Percentiles rank a stretch among this genome's conserved stretches.
Conservation (phyloP, 2,329 filamentous ascomycete genomes). For the Colletotrichum shisoi region DNA sequence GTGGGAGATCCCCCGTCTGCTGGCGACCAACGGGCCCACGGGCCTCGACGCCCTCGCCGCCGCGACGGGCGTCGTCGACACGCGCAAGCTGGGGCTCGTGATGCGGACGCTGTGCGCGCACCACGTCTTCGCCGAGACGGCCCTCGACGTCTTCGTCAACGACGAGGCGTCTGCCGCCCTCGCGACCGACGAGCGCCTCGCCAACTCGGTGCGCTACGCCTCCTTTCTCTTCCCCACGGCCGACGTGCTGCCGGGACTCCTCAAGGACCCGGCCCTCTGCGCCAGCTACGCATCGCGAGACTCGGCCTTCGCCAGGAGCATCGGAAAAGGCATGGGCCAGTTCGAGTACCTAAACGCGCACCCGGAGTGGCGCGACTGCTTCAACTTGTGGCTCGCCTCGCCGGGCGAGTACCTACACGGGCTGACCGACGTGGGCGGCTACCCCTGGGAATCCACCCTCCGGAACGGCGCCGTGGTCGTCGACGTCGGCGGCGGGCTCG, state of each 20-base stretch:
- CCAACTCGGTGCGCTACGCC: constrained; percentile 28
- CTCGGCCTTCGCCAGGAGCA: constrained; percentile 27
- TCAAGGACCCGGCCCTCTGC: constrained; percentile 23
- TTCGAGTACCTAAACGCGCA: constrained; percentile 33
- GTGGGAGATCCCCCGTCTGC: constrained; percentile 27
- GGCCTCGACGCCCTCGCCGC: constrained; percentile 17
- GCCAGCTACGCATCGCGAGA: constrained; percentile 27
- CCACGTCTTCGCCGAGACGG: constrained; percentile 31
- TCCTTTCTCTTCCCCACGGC: constrained; percentile 32
- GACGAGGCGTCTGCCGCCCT: constrained; percentile 31
- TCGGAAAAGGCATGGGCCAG: constrained; percentile 33
- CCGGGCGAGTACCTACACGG: constrained; percentile 27
- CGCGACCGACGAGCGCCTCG: constrained; percentile 21
- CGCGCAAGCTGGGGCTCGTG: constrained; percentile 30
- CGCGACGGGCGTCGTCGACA: constrained; percentile 27
- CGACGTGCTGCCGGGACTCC: constrained; percentile 21
- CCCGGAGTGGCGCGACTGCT: constrained; percentile 30
- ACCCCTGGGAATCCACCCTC: constrained; percentile 23
- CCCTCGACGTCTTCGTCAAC: constrained; percentile 25
- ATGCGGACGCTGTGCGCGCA: constrained; percentile 35
- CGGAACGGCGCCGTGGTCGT: constrained; percentile 26
- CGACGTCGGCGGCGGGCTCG: constrained; percentile 32
- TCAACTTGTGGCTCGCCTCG: constrained; percentile 25
- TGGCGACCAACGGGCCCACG: constrained; percentile 23
- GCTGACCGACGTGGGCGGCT: constrained; percentile 31